Evolutionary conservation across 768 basidiomycete species (phyloP), one percentile per base, ranked within the genome.

Genomic region (Flagelloscypha sp.): DNA sequence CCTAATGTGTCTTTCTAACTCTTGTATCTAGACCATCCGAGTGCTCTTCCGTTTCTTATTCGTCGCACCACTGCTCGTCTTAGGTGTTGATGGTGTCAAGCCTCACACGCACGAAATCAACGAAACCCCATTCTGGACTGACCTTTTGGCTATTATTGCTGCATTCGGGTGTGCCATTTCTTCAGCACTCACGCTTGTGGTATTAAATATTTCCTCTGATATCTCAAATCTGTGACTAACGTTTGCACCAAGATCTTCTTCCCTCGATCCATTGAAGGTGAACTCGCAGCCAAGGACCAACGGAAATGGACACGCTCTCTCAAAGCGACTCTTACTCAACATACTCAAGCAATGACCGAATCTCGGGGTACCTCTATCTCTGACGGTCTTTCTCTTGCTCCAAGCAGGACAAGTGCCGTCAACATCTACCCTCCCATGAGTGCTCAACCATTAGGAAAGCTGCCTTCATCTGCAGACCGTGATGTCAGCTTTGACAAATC

Each of bases 21-120:
- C 12, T 9, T 19, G 3, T 16, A 12, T 3, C 2, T 44, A 87
- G 86, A 71, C 60, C 27, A 72, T 84, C 25, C 84, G 85, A 2
- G 57, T 86, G 33, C 47, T 76, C 13, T 84, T 85, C 59, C 79
- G 87, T 6, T 77, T 83, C 54, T 33, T 86, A 10, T 86, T 88
- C 51, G 69, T 70, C 2, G 44, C 79, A 1, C 77, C 86, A 0
- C 50, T 84, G 15, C 47, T 82, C 10, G 68, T 81, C 35, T 66
- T 89, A 18, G 80, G 76, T 1, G 52, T 75, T 8, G 84, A 88
- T 50, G 87, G 86, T 15, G 56, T 79, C 7, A 61, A 69, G 2
- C 66, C 72, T 1, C 74, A 80, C 47, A 63, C 63, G 22, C 70
- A 76, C 41, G n/a, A n/a, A n/a, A 55, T 88, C 51, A 86, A 87